Evolutionary conservation across 306 rosid genomes (phyloP).

Genomic region (Dicorynia guianensis): DNA sequence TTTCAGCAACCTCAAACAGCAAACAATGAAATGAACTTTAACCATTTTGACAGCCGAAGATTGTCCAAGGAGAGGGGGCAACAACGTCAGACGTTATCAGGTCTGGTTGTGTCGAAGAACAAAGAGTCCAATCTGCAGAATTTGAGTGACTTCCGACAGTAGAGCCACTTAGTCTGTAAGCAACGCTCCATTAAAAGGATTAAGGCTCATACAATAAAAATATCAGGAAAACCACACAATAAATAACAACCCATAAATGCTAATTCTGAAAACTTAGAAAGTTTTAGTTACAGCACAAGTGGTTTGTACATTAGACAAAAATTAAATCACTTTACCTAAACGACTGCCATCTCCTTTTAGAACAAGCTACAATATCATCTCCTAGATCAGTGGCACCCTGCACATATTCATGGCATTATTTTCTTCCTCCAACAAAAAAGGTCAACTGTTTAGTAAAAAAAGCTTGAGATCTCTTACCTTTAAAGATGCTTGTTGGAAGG

Average conservation of each 20-base stretch:
- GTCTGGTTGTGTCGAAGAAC: slow-evolving; percentile 59
- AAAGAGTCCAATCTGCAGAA: slow-evolving; percentile 69
- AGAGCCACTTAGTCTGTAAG: slow-evolving; percentile 69
- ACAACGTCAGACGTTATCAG: slow-evolving; percentile 78
- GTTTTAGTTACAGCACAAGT: slow-evolving; percentile 16
- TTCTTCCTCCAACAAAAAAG: slow-evolving; percentile 39
- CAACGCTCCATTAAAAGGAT: slow-evolving; percentile 29
- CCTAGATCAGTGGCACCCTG: slow-evolving; percentile 71
- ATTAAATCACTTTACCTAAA: slow-evolving; percentile 58
- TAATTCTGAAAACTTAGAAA: background rate
- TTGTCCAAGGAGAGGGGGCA: slow-evolving; percentile 96
- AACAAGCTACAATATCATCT: slow-evolving; percentile 62
- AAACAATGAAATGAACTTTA: slow-evolving; percentile 35
- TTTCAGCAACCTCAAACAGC: slow-evolving; percentile 44
- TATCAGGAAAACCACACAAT: slow-evolving; percentile 2
- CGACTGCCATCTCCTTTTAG: slow-evolving; percentile 71
- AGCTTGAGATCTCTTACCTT: slow-evolving; percentile 55
- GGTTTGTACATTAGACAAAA: slow-evolving; percentile 4
- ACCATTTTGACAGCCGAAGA: slow-evolving; percentile 96
- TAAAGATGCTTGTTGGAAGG: slow-evolving; percentile 74
- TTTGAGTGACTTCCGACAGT: slow-evolving; percentile 46
- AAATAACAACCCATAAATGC: background rate
- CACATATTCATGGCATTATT: slow-evolving; percentile 34
- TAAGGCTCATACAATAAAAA: slow-evolving; percentile 9
- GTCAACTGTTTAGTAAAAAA: slow-evolving; percentile 16